A percentile compares a stretch with the other conserved stretches of the same genome.
Evolutionary conservation across 139 green algal species (phyloP).

Genomic region (Chlorella sp.): DNA sequence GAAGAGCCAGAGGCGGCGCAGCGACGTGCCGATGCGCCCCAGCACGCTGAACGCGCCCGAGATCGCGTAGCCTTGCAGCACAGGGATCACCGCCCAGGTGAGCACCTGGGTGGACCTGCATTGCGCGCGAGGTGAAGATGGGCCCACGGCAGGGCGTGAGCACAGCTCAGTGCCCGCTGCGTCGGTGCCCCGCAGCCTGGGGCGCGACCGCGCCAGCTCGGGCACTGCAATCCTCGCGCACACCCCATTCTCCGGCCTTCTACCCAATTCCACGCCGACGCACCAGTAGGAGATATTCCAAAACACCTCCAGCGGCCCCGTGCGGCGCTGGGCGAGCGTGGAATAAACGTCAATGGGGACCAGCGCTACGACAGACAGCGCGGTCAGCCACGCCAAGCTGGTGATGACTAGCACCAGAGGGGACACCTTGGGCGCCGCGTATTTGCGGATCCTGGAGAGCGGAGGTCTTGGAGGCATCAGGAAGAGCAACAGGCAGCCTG

Average conservation of each 20-base stretch:
- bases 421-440: conserved; percentile 58
- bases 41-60: conserved; percentile 84
- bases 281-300: conserved; percentile 81
- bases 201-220: too few relatives aligned
- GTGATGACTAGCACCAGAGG: conserved; percentile 55
- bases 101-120: conserved; percentile 77
- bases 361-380: conserved; percentile 81
- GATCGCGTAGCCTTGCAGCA: conserved; percentile 85
- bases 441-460: conserved; percentile 28
- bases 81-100: conserved; percentile 88
- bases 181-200: too few relatives aligned
- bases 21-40: conserved; percentile 45
- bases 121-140: too few relatives aligned
- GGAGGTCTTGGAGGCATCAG: too few relatives aligned
- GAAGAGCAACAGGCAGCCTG: too few relatives aligned
- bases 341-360: conserved; percentile 85
- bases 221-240: too few relatives aligned
- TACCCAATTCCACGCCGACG: neutral
- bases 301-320: conserved; percentile 48
- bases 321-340: conserved; percentile 39
- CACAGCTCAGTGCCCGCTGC: too few relatives aligned
- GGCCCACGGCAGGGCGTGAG: too few relatives aligned
- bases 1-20: conserved; percentile 76
- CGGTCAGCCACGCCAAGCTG: conserved; percentile 80
- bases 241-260: too few relatives aligned